Base-by-base conservation (phyloP, 2,329 filamentous ascomycete species). In the Aspergillus uvarum region DNA sequence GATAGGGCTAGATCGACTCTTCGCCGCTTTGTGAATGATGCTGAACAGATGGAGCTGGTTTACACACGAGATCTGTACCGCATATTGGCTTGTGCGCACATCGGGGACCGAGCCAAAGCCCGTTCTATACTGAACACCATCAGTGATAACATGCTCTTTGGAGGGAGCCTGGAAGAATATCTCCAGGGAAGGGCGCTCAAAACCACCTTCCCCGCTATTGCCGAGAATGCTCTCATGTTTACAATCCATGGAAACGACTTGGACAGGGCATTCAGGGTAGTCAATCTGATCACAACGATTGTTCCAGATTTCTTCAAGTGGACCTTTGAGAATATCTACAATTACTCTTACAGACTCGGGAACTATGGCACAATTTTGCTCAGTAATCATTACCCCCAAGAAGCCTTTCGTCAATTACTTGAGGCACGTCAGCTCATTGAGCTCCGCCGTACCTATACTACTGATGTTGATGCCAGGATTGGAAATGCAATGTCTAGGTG, bases 401-500 rank as follows among this genome's bases (percentile, higher is more conserved):
- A 55, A 4, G 62, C 58, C 10, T 67, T 69, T 47, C 32, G 42
- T 1, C 59, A 59, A 22, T 58, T 69, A 4, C 66, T 69, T 19
- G 60, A 63, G 31, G 63, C 65, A 26, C 61, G 63, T 21, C 54
- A 57, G 4, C 58, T 64, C 8, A 54, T 67, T 29, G 66, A 69
- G 31, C 48, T 59, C 29, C 50, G 58, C 5, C 62, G 66, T 5
- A 51, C 56, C 4, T 63, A 67, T 48, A 65, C 63, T 3, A 60
- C 58, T 2, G 67, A 69, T 54, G 24, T 60, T 38, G 67, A 69
- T 59, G 66, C 65, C 10, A 58, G 57, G 8, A 61, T 67, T 10
- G 63, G 63, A n/a, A 60, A 48, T 21, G 60, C 63, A 32, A 49
- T 7, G 21, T 21, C 51, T 2, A 29, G 48, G 16, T 65, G 62